Percentiles rank a stretch among this genome's conserved stretches.
These are phyloP conservation scores for Thalassiosira pacifica DNA, from an alignment of 352 stramenopile species.

Conservation along the genomic window DNA sequence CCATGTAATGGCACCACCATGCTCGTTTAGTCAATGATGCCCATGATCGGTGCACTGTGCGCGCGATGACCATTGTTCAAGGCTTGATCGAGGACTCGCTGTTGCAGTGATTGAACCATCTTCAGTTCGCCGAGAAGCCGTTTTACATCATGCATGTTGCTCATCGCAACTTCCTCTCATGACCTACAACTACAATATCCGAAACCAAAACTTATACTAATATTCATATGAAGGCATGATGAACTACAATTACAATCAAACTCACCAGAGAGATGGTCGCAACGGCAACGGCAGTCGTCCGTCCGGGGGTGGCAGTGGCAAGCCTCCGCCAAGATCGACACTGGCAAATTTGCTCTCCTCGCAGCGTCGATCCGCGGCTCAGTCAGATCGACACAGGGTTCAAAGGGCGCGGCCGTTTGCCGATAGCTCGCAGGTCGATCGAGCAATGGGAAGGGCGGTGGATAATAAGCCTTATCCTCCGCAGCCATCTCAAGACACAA, in stretches of 20 bases:
- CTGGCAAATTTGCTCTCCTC: slow-evolving; percentile 58
- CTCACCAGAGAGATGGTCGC: slow-evolving; percentile 6
- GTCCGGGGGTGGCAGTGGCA: background rate
- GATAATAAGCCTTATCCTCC: background rate
- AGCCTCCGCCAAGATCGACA: slow-evolving; percentile 33
- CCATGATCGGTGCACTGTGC: too few relatives aligned
- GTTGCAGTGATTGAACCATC: too few relatives aligned
- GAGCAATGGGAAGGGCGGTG: slow-evolving; percentile 1
- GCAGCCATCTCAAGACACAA: background rate
- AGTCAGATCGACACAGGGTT: slow-evolving; percentile 46
- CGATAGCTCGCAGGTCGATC: slow-evolving; percentile 28
- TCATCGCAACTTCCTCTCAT: too few relatives aligned
- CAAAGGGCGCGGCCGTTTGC: slow-evolving; percentile 59
- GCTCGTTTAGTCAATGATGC: too few relatives aligned
- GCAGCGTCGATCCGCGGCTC: slow-evolving; percentile 52
- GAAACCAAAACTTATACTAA: too few relatives aligned
- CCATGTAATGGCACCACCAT: too few relatives aligned
- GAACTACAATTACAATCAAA: slow-evolving; percentile 10
- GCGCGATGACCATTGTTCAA: too few relatives aligned
- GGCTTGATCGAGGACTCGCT: too few relatives aligned
- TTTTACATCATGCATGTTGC: too few relatives aligned
- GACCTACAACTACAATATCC: too few relatives aligned
- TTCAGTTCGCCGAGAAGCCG: too few relatives aligned
- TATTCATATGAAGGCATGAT: too few relatives aligned
- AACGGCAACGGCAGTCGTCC: background rate